A percentile compares a stretch with the other conserved stretches of the same genome.
phyloP scores from a whole-genome alignment of 352 stramenopile species.

The Globisporangium yorkense region DNA sequence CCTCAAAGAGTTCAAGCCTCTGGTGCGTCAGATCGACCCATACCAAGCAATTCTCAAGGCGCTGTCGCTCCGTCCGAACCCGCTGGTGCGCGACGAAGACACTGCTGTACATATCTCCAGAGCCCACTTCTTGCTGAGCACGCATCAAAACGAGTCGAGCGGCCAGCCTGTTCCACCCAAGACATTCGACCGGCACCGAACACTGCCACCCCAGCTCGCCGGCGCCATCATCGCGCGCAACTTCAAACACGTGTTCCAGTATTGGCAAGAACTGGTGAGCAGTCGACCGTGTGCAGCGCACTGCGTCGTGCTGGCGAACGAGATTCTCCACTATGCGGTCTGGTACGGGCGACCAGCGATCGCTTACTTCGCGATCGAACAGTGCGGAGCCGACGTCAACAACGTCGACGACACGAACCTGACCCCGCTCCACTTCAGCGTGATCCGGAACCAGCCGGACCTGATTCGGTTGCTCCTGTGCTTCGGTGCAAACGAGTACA shows the following conservation, averaged over 20 bases:
- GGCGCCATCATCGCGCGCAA: constrained; percentile 35
- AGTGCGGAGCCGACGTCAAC: constrained; percentile 60
- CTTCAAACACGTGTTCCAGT: constrained; percentile 23
- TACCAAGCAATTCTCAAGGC: constrained; percentile 70
- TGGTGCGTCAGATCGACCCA: constrained; percentile 67
- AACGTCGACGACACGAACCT: constrained; percentile 61
- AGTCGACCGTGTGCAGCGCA: constrained; percentile 12
- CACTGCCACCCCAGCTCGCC: constrained; percentile 46
- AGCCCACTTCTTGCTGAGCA: constrained; percentile 37
- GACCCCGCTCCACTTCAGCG: constrained; percentile 72
- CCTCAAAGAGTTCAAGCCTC: constrained; percentile 73
- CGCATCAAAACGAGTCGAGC: constrained; percentile 21
- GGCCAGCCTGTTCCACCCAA: constrained; percentile 20
- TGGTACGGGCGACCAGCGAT: constrained; percentile 59
- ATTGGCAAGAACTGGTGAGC: constrained; percentile 48
- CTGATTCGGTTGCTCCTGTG: constrained; percentile 60
- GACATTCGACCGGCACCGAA: constrained; percentile 53
- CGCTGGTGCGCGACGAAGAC: constrained; percentile 40
- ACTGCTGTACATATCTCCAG: constrained; percentile 51
- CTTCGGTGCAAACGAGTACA: constrained; percentile 31
- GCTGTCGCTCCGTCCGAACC: constrained; percentile 45
- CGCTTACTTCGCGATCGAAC: constrained; percentile 58
- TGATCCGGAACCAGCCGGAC: constrained; percentile 74
- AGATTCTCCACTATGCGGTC: constrained; percentile 73
- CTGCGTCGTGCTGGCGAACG: constrained; percentile 54